Conservation (phyloP, 352 stramenopile species). For the Ophiocytium majus region DNA sequence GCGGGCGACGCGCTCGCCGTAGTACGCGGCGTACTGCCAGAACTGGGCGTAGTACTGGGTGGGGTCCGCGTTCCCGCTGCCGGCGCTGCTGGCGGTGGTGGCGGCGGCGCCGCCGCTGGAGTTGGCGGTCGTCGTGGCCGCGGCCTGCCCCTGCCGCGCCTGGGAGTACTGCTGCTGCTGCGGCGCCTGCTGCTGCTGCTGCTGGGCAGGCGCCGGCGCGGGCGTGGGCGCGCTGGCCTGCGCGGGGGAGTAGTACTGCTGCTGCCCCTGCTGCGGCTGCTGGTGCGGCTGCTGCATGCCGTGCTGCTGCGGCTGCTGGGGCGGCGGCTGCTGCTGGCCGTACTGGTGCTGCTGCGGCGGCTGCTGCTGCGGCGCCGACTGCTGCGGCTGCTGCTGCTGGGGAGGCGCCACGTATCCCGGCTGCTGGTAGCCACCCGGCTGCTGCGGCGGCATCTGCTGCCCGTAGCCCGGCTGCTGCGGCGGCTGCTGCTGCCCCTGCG, state of each 20-base stretch:
- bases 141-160: background rate
- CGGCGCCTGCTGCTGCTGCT: conserved; percentile 19
- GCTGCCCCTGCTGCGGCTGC: background rate
- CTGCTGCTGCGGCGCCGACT: background rate
- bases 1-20: conserved; percentile 74
- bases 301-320: background rate
- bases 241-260: conserved; percentile 46
- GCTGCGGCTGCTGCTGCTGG: conserved; percentile 34
- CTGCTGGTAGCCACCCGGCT: conserved; percentile 30
- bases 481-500: conserved; percentile 7
- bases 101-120: background rate
- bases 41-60: conserved; percentile 63
- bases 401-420: background rate
- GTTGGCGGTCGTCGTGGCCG: background rate
- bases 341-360: background rate
- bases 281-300: background rate
- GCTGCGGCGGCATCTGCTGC: background rate
- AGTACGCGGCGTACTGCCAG: conserved; percentile 77
- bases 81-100: background rate
- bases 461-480: background rate
- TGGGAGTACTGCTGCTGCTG: background rate
- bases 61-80: conserved; percentile 28
- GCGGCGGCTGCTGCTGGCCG: background rate
- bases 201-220: background rate
- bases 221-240: background rate